Evolutionary conservation across 1,284 basidiomycete species (phyloP).

Genomic region (Cutaneotrichosporon mucoides): DNA sequence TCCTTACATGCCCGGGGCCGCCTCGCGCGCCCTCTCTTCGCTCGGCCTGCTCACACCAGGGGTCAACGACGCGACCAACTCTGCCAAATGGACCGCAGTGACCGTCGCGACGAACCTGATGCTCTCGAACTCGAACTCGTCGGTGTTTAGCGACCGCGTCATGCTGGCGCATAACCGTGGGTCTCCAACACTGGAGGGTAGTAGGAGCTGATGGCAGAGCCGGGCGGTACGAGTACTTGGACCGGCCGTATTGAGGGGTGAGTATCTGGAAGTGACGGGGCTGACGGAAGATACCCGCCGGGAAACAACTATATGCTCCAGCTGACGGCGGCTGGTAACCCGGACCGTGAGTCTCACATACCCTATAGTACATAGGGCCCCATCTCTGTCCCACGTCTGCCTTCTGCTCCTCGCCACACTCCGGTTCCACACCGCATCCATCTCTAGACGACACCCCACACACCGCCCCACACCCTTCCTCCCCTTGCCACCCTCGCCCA

Average conservation of each 20-base stretch:
- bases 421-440: background rate
- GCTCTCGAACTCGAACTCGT: constrained; percentile 12
- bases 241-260: constrained; percentile 2
- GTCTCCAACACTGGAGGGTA: background rate
- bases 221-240: constrained; percentile 8
- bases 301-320: constrained; percentile 12
- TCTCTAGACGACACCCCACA: constrained; percentile 38
- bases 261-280: no score
- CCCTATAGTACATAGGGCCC: no score
- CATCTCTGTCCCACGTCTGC: no score
- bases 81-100: constrained; percentile 11
- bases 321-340: constrained; percentile 8
- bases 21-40: no score
- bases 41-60: constrained; percentile 6
- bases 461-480: no score
- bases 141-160: constrained; percentile 1
- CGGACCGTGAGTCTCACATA: constrained; percentile 9
- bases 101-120: constrained; percentile 15
- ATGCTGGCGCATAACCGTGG: constrained; percentile 12
- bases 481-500: no score
- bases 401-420: no score
- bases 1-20: no score
- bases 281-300: background rate
- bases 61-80: constrained; percentile 18
- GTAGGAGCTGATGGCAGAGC: background rate